phyloP scores from a whole-genome alignment of 257 asterid genomes.

The Scutellaria barbata region DNA sequence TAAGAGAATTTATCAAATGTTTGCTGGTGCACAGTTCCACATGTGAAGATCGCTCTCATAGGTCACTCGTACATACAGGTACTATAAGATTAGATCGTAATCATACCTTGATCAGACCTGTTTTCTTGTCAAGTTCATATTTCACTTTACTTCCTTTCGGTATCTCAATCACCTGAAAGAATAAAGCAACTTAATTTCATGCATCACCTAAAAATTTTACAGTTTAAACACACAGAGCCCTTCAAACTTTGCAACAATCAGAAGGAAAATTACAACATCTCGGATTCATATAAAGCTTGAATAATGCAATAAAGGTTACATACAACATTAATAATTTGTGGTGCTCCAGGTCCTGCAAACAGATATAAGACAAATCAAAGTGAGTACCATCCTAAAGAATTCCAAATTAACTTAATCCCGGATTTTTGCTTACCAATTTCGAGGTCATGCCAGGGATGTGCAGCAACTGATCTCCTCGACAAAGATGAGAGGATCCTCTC shows the following conservation, averaged over 20 bases:
- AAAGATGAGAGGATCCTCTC: conserved; percentile 66
- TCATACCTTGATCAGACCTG: conserved; percentile 66
- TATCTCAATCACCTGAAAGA: conserved; percentile 60
- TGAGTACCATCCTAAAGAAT: background rate
- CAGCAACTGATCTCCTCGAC: conserved; percentile 65
- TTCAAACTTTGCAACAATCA: conserved; percentile 10
- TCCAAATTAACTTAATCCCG: background rate
- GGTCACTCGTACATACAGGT: too few relatives aligned
- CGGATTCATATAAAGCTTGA: background rate
- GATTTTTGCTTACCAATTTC: conserved; percentile 49
- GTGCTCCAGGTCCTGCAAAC: conserved; percentile 68
- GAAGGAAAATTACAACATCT: background rate
- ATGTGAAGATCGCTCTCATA: too few relatives aligned
- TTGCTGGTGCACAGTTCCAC: background rate
- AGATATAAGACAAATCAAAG: background rate
- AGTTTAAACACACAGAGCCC: background rate
- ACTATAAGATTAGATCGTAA: too few relatives aligned
- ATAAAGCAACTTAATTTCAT: conserved; percentile 17
- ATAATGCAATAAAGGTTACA: conserved; percentile 27
- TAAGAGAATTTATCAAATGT: background rate
- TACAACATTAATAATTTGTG: conserved; percentile 60
- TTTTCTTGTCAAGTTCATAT: conserved; percentile 67
- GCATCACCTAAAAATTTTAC: background rate
- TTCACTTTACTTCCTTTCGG: conserved; percentile 67
- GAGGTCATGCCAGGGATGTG: conserved; percentile 73